Evolutionary conservation across 495 filamentous ascomycete genomes (phyloP).

Genomic region (Aspergillus saccharolyticus): DNA sequence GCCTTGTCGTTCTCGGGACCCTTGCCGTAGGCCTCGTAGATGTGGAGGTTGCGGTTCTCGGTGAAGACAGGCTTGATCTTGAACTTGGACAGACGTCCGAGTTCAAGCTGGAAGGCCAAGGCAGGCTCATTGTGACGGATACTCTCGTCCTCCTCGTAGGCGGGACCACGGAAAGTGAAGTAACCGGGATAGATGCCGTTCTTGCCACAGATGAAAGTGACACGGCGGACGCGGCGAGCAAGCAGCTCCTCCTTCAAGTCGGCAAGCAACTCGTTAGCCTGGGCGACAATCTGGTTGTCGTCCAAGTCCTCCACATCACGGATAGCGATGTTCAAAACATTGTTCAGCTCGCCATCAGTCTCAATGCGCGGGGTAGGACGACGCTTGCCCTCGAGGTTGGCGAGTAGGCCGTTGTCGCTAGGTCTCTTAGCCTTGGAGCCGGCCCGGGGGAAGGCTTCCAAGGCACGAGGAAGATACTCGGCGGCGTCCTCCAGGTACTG

Average conservation of each 20-base stretch:
- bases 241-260: constrained; percentile 80
- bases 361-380: constrained; percentile 50
- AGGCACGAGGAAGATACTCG: constrained; percentile 71
- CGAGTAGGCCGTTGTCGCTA: constrained; percentile 52
- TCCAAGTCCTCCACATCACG: constrained; percentile 83
- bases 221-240: constrained; percentile 71
- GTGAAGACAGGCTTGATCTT: constrained; percentile 97
- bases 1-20: constrained; percentile 77
- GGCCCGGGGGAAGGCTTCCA: constrained; percentile 69
- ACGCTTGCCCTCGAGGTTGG: constrained; percentile 69
- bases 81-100: constrained; percentile 91
- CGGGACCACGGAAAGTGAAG: constrained; percentile 93
- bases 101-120: constrained; percentile 94
- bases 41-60: constrained; percentile 97
- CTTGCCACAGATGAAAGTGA: constrained; percentile 94
- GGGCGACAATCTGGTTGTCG: constrained; percentile 71
- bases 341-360: constrained; percentile 72
- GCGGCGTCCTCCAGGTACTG: constrained; percentile 91
- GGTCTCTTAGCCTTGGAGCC: constrained; percentile 39
- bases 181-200: constrained; percentile 95
- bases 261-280: constrained; percentile 70
- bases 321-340: constrained; percentile 86
- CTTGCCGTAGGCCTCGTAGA: constrained; percentile 95
- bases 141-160: constrained; percentile 83
- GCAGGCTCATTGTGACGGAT: constrained; percentile 97